Percentiles rank a stretch among this genome's conserved stretches.
Evolutionary conservation across 495 filamentous ascomycete genomes (phyloP).

Genomic region (Tirmania nivea): DNA sequence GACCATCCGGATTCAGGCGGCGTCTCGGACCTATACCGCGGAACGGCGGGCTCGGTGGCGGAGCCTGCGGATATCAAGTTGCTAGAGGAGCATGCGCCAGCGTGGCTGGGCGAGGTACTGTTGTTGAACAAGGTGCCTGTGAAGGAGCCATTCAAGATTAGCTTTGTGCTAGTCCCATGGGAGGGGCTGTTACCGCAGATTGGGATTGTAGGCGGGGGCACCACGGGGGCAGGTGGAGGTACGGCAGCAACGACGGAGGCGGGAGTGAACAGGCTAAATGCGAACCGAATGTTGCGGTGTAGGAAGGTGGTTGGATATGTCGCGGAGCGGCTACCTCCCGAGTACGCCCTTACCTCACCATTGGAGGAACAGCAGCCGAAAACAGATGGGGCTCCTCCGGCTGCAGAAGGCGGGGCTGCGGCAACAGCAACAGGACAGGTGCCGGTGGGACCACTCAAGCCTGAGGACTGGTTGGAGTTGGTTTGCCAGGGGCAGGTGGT

Average conservation of each 20-base stretch:
- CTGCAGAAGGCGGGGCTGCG: too few species aligned
- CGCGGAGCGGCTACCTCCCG: constrained; percentile 55
- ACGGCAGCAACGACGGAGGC: constrained; percentile 14
- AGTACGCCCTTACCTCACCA: constrained; percentile 3
- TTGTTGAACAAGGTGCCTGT: constrained; percentile 60
- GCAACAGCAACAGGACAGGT: constrained; percentile 1
- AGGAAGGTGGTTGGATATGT: constrained; percentile 91
- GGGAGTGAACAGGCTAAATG: constrained; percentile 72
- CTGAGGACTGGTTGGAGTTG: constrained; percentile 82
- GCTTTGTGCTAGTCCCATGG: constrained; percentile 73
- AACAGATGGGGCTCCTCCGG: constrained; percentile 3
- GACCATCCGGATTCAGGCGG: constrained; percentile 72
- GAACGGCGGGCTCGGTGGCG: constrained; percentile 56
- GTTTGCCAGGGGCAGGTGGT: constrained; percentile 71
- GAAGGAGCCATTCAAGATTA: constrained; percentile 87
- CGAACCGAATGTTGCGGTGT: constrained; percentile 85
- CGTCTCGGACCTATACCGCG: constrained; percentile 76
- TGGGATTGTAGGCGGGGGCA: constrained; percentile 37
- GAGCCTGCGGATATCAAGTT: constrained; percentile 57
- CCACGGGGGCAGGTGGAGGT: constrained; percentile 22
- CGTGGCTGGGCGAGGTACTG: constrained; percentile 83
- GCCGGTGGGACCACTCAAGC: constrained; percentile 35
- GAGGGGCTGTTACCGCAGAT: constrained; percentile 42
- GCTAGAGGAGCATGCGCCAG: constrained; percentile 68
- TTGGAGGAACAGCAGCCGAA: background rate